Evolutionary conservation across 805 yeast species (phyloP), one percentile per base, ranked within the genome.

Genomic region (Candida loeiensis): DNA sequence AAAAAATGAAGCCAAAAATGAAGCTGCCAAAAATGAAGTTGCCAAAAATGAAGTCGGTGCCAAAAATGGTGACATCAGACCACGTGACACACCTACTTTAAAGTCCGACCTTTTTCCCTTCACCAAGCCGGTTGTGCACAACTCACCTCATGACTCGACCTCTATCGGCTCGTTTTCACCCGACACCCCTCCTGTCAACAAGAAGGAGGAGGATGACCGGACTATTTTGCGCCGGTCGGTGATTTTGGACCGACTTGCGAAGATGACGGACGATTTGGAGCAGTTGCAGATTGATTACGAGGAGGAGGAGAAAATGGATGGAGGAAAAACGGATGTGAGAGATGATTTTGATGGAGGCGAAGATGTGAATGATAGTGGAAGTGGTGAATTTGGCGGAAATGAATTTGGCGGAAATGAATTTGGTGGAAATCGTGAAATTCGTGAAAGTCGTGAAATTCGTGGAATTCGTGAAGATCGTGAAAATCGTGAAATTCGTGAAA

Each of bases 141-240:
- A 14, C 18, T 30, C 33, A 4, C 33, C 36, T 3, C 36, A 24
- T 15, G 36, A 34, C 17, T 21, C 26, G 7, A 37, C 41, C n/a
- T 61, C 67, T 13, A 63, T 64, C n/a, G 70, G 70, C 1, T 56
- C 65, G 8, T 63, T 49, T 40, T 63, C 68, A 4, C 69, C 69
- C 1, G 69, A 64, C 36, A 64, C 70, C 2, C 69, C 69, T 2
- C 58, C 56, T 3, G 17, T 34, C 34, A 35, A 15, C 25, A 37
- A 36, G 45, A 33, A 48, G 2, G 41, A 37, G 14, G 37, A 47
- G 9, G 43, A 47, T n/a, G 36, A 45, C 41, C 11, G 42, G 35
- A 34, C 34, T 7, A 41, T 47, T 11, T 46, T 67, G 16, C 55
- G 71, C 37, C 41, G 73, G 22, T 62, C 70, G 5, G 58, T 61